A percentile compares a stretch with the other conserved stretches of the same genome.
phyloP scores from a whole-genome alignment of 2,329 filamentous ascomycete genomes.

The Elsinoe fawcettii region DNA sequence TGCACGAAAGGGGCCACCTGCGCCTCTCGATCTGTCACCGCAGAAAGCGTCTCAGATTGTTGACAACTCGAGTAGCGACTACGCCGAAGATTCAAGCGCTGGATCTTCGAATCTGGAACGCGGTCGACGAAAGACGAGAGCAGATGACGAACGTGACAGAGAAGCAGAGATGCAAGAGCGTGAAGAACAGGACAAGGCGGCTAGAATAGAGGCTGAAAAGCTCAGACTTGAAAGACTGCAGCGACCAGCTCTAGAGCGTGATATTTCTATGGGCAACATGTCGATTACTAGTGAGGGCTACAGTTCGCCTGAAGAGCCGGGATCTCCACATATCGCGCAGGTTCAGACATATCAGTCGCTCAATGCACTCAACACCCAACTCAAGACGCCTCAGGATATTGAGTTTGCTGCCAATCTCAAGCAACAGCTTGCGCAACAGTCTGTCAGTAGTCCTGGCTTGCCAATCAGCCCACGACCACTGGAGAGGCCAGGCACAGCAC shows the following conservation, averaged over 20 bases:
- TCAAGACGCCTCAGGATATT: slow-evolving; percentile 9
- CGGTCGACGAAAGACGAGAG: slow-evolving; percentile 73
- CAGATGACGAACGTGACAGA: slow-evolving; percentile 75
- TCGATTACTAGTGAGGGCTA: slow-evolving; percentile 11
- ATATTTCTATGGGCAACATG: slow-evolving; percentile 1
- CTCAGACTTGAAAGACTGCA: slow-evolving; percentile 29
- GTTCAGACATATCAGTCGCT: slow-evolving; percentile 20
- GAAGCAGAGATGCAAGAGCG: slow-evolving; percentile 61
- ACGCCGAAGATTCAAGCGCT: slow-evolving; percentile 61
- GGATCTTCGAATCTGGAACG: slow-evolving; percentile 35
- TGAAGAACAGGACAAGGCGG: slow-evolving; percentile 63
- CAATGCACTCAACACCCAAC: slow-evolving; percentile 14
- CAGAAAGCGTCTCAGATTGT: slow-evolving; percentile 25
- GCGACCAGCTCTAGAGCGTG: slow-evolving; percentile 22
- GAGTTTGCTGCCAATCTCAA: slow-evolving; percentile 1
- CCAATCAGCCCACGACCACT: slow-evolving; percentile 54
- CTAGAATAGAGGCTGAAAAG: slow-evolving; percentile 53
- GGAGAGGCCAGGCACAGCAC: slow-evolving; percentile 46
- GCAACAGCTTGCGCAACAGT: slow-evolving; percentile 30
- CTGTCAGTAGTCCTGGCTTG: slow-evolving; percentile 55
- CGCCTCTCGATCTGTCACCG: slow-evolving; percentile 64
- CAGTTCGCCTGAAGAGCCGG: slow-evolving; percentile 16
- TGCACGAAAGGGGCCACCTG: slow-evolving; percentile 73
- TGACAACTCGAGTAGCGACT: slow-evolving; percentile 72
- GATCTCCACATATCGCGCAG: slow-evolving; percentile 18